Percentiles rank a stretch among this genome's conserved stretches.
These are phyloP conservation scores for Dendrobium nobile DNA, from an alignment of 106 monocot species.

Conservation along the genomic window DNA sequence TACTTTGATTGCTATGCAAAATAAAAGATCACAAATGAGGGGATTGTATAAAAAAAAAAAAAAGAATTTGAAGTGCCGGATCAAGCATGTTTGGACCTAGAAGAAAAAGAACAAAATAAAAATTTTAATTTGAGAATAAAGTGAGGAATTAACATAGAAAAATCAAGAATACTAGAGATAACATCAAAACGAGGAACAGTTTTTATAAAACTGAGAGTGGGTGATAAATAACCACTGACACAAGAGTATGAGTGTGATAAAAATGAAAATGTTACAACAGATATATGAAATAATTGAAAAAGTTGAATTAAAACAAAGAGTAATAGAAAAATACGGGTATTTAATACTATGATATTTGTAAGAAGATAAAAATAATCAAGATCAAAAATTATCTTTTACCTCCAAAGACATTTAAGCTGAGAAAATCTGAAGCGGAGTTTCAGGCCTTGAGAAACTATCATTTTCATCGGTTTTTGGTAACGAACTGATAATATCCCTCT, in stretches of 20 bases:
- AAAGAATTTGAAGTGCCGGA: too few relatives aligned
- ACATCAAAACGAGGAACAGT: too few relatives aligned
- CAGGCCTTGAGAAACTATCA: not conserved
- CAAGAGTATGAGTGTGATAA: not conserved
- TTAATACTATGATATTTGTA: not conserved
- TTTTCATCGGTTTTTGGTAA: conserved; percentile 10
- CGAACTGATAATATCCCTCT: conserved; percentile 48
- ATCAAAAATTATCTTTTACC: not conserved
- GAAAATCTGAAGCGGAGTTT: not conserved
- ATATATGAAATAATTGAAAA: not conserved
- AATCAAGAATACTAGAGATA: too few relatives aligned
- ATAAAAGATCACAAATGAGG: too few relatives aligned
- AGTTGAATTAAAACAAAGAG: too few relatives aligned
- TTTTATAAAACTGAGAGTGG: too few relatives aligned
- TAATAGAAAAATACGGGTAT: not conserved
- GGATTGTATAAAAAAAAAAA: too few relatives aligned
- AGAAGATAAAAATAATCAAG: not conserved
- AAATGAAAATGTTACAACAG: not conserved
- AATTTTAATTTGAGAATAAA: too few relatives aligned
- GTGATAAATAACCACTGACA: not conserved
- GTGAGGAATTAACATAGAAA: too few relatives aligned
- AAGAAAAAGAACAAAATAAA: too few relatives aligned
- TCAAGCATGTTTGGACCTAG: too few relatives aligned
- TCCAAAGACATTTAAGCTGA: not conserved
- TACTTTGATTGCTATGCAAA: too few relatives aligned